Evolutionary conservation across 78 protist genomes (phyloP).

Genomic region (Mantamonas sphyraenae): DNA sequence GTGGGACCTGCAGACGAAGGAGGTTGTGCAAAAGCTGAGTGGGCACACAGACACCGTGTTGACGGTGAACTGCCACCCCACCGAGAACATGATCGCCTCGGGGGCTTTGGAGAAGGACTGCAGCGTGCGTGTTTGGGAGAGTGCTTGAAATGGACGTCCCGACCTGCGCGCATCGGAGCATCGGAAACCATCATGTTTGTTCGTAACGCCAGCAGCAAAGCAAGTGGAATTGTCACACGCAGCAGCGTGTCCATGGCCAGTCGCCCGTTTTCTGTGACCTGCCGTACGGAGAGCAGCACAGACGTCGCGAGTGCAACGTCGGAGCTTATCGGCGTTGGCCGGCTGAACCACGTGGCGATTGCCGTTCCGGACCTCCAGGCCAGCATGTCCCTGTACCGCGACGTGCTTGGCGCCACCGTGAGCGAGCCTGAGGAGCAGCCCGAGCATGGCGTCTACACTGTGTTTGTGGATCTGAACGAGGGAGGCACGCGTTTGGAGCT

Average conservation of each 20-base stretch:
- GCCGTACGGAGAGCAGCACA: no score
- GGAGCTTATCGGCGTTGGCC: no score
- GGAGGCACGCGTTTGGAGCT: constrained; percentile 81
- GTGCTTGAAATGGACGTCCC: no score
- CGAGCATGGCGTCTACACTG: constrained; percentile 89
- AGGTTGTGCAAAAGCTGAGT: constrained; percentile 54
- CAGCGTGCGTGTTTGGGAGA: constrained; percentile 53
- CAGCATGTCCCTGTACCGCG: constrained; percentile 46
- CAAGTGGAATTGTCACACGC: no score
- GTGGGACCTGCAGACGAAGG: constrained; percentile 69
- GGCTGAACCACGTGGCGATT: constrained; percentile 86
- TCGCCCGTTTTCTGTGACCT: no score
- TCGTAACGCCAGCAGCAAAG: no score
- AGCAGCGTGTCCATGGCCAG: no score
- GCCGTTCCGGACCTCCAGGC: constrained; percentile 73
- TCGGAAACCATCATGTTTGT: no score
- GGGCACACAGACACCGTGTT: constrained; percentile 73
- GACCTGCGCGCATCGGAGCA: no score
- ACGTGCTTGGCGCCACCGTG: constrained; percentile 69
- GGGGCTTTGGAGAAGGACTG: constrained; percentile 52
- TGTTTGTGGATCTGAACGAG: constrained; percentile 62
- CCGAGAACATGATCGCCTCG: constrained; percentile 62
- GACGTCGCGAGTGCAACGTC: no score
- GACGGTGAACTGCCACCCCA: constrained; percentile 68
- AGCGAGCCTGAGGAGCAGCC: constrained; percentile 53